Conservation (phyloP, 1,284 basidiomycete species). For the Pyrrhoderma noxium region DNA sequence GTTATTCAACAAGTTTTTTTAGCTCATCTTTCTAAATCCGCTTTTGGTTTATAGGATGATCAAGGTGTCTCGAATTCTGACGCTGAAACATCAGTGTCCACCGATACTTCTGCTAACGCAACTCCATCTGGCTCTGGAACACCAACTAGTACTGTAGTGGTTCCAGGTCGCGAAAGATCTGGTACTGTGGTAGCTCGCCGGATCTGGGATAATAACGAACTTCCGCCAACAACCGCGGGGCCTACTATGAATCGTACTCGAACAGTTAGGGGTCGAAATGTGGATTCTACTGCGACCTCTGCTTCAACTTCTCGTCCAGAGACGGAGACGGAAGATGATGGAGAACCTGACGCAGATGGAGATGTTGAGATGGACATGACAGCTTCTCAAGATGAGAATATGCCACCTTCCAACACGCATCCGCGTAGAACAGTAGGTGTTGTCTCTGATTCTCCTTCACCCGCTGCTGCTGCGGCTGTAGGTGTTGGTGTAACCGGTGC, state of each 20-base stretch:
- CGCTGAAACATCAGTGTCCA: conserved; percentile 40
- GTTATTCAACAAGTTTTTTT: background rate
- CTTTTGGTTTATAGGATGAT: conserved; percentile 11
- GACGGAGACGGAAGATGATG: conserved; percentile 64
- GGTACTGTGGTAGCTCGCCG: conserved; percentile 66
- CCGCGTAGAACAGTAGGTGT: conserved; percentile 52
- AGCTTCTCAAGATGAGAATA: conserved; percentile 33
- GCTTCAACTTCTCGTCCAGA: conserved; percentile 53
- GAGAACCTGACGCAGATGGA: conserved; percentile 16
- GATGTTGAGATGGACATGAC: conserved; percentile 49
- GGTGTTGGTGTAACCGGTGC: conserved; percentile 25
- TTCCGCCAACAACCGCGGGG: conserved; percentile 19
- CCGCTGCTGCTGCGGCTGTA: conserved; percentile 27
- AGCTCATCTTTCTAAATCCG: background rate
- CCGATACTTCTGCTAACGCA: conserved; percentile 49
- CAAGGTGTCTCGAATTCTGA: conserved; percentile 37
- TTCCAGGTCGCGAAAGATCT: conserved; percentile 57
- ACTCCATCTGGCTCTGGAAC: conserved; percentile 54
- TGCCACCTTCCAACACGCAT: conserved; percentile 30
- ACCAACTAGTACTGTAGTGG: conserved; percentile 49
- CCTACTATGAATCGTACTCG: conserved; percentile 24
- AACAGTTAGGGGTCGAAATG: conserved; percentile 28
- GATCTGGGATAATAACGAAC: conserved; percentile 43
- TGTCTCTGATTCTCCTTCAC: conserved; percentile 42
- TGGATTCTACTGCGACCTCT: conserved; percentile 47